These are phyloP conservation scores for Penicillium chermesinum DNA, from an alignment of 495 filamentous ascomycete species.

Conservation along the genomic window DNA sequence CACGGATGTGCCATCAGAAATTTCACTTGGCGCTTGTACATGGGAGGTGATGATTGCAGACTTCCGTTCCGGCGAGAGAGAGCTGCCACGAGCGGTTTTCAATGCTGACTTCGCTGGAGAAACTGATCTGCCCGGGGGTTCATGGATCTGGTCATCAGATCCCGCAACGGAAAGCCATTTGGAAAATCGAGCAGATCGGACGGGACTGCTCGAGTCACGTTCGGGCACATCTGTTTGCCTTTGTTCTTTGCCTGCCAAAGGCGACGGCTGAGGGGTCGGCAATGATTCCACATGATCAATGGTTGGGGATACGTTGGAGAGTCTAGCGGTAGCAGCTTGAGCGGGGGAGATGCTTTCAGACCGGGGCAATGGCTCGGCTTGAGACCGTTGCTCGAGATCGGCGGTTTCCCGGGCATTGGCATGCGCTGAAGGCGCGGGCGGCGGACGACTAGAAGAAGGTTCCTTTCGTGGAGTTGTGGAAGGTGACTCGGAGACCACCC, in stretches of 20 bases:
- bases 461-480: constrained; percentile 1
- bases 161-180: constrained; percentile 49
- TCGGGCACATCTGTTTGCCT: constrained; percentile 6
- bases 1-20: constrained; percentile 55
- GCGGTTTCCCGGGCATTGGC: background rate
- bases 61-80: constrained; percentile 44
- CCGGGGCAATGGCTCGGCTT: constrained; percentile 29
- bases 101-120: constrained; percentile 85
- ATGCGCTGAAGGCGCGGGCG: background rate
- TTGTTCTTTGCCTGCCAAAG: constrained; percentile 4
- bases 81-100: constrained; percentile 57
- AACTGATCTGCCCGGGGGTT: constrained; percentile 71
- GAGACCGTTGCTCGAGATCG: background rate
- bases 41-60: constrained; percentile 14
- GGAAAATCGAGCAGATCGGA: constrained; percentile 71
- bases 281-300: constrained; percentile 11
- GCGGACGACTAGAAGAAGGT: constrained; percentile 1
- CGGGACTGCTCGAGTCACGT: constrained; percentile 53
- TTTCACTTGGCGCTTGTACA: constrained; percentile 49
- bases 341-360: background rate
- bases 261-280: constrained; percentile 9
- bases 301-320: constrained; percentile 12
- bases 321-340: constrained; percentile 4
- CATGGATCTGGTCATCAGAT: constrained; percentile 51
- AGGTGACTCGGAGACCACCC: background rate